Base-by-base conservation (phyloP, 768 basidiomycete genomes). In the Mycena olivaceomarginata region DNA sequence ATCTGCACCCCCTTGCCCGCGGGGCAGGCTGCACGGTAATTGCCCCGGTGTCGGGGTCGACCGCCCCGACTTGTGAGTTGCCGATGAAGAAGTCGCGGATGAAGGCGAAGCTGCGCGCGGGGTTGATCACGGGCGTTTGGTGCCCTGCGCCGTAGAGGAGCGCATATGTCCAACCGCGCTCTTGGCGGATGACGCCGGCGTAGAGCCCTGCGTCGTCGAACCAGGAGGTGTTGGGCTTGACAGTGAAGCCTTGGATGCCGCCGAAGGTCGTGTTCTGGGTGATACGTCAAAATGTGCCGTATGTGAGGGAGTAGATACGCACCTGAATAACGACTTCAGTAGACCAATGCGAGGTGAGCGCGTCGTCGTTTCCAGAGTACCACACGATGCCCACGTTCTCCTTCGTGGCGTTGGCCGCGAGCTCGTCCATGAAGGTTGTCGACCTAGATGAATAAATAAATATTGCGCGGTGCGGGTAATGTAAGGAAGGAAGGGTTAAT, bases 211-310 rank as follows among this genome's bases (percentile, higher is more conserved):
- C 79, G 65, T 90, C 89, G 45, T 90, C 87, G 69, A 82, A 83
- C 88, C 89, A 92, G 0, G 89, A 83, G 0, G 91, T 91, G 15
- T 85, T 82, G 0, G 91, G 91, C 65, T 84, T 81, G 68, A 85
- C 82, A 8, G 88, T 91, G 53, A 56, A 56, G 53, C 91, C 91
- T 79, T 86, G 89, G 46, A 89, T 88, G 10, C 90, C 91, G 25
- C 89, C 91, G 70, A 91, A 92, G 0, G 91, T 91, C 43, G 89
- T 90, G 76, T 92, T 92, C 91, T 91, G 41, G 0, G 39, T 13
- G 16, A 25, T 56, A 56, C 53, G 53, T 56, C 12, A 56, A 56
- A 56, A 56, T 56, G 18, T 18, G 16, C 53, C 48, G 48, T 20
- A 51, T 51, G 48, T n/a, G 43, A 45, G 43, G 25, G 43, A 45